Base-by-base conservation (phyloP, 176 grass and related monocot species). In the Carex pumila region DNA sequence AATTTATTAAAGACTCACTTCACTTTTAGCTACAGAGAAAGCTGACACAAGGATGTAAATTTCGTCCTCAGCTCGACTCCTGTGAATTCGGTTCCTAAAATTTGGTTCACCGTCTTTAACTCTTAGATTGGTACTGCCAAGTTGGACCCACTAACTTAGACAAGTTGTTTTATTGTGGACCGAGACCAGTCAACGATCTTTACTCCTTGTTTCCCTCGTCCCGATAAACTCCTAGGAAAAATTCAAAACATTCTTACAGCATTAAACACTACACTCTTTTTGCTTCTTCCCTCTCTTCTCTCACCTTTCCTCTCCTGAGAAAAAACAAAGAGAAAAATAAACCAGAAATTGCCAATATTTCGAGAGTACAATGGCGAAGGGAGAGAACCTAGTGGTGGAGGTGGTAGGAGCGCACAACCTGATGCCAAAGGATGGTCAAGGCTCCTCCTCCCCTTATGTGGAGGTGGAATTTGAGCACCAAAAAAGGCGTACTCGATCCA, bases 391-490 rank as follows among this genome's bases (percentile, higher is more conserved):
- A 64, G 94, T 94, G 89, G 94, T 97, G 81, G 94, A 97, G 90
- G 92, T 97, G 77, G 89, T 92, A 52, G 94, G 88, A 77, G 94
- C 94, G 77, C 92, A 94, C 90, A 97, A 94, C 86, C 89, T 97
- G 29, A 94, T 97, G 94, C 94, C 92, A 71, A 97, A 97, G 78
- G 92, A 97, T 73, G 94, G 94, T 1, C 92, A 94, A 70, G 94
- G 94, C 5, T 94, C 94, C 32, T 97, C 94, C 0, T 92, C 92
- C 41, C 84, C 94, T 0, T 97, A 87, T 87, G 94, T 97, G 0
- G 94, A 97, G 89, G 90, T 94, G 0, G 92, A 97, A 81, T 97
- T 97, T 84, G 92, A 94, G 87, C 88, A 97, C 84, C 94, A 92
- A 81, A 92, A 91, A 88, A 83, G 86, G 43, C 89, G 94, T 34